These are phyloP conservation scores for Moniliella sp. DNA, from an alignment of 1,284 basidiomycete species.

Conservation along the genomic window DNA sequence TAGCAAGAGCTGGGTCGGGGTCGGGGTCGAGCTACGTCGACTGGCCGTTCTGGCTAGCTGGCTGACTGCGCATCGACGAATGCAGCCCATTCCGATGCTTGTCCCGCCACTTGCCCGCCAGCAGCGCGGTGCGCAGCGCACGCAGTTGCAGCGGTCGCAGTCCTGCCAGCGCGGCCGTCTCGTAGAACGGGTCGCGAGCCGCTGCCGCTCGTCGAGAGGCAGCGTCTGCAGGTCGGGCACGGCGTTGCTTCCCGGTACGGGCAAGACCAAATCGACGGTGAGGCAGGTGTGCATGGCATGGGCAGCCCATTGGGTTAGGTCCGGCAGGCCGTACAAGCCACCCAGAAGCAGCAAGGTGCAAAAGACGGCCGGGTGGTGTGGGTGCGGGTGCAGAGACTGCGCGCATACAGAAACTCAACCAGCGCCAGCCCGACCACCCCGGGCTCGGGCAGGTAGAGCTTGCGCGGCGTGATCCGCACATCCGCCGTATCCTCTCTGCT, in stretches of 20 bases:
- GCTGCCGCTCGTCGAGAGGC: slow-evolving; percentile 53
- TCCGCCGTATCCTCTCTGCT: slow-evolving; percentile 35
- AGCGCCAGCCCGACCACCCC: slow-evolving; percentile 69
- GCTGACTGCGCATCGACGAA: too few species aligned
- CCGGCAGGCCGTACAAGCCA: slow-evolving; percentile 56
- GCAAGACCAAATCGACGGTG: slow-evolving; percentile 1
- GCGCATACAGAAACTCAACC: slow-evolving; percentile 75
- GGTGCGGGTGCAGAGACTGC: slow-evolving; percentile 60
- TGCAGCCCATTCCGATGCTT: too few species aligned
- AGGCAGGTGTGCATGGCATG: slow-evolving; percentile 56
- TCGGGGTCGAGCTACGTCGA: too few species aligned
- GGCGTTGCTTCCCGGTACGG: slow-evolving; percentile 5
- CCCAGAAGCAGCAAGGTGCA: slow-evolving; percentile 64
- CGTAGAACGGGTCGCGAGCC: slow-evolving; percentile 73
- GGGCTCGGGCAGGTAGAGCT: slow-evolving; percentile 62
- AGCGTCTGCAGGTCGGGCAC: slow-evolving; percentile 32
- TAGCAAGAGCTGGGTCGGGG: too few species aligned
- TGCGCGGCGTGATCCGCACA: slow-evolving; percentile 54
- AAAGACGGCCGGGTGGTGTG: slow-evolving; percentile 73
- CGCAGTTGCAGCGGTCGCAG: too few species aligned
- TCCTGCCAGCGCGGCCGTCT: slow-evolving; percentile 72
- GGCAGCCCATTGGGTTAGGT: slow-evolving; percentile 56
- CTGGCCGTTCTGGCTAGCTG: too few species aligned
- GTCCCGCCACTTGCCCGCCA: too few species aligned
- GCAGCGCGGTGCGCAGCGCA: too few species aligned